Conservation (phyloP, 1,139 yeast genomes). For the Nakaseomyces uthaithaninus region DNA sequence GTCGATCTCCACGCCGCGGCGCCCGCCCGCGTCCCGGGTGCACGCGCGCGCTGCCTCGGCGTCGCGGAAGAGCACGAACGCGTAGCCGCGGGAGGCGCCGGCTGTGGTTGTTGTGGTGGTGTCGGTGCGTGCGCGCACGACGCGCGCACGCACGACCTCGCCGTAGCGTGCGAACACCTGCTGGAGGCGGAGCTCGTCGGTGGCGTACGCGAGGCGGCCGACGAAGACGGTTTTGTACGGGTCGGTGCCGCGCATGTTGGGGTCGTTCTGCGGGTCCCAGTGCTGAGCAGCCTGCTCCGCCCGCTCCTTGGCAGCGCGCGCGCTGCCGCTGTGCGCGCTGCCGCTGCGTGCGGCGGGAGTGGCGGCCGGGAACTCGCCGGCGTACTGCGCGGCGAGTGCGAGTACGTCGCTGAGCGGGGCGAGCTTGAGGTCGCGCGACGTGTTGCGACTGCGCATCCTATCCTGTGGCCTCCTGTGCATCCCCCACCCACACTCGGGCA, state of each 20-base stretch:
- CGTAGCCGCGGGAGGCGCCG: slow-evolving; percentile 67
- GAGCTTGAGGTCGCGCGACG: too few relatives aligned
- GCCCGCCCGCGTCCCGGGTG: slow-evolving; percentile 41
- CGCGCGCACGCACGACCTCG: slow-evolving; percentile 51
- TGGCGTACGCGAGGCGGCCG: slow-evolving; percentile 56
- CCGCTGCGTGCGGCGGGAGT: too few relatives aligned
- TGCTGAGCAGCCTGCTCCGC: neutral
- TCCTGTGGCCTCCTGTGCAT: too few relatives aligned
- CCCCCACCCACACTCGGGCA: too few relatives aligned
- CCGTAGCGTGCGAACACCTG: slow-evolving; percentile 60
- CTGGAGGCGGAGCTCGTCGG: slow-evolving; percentile 64
- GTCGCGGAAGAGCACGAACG: slow-evolving; percentile 61
- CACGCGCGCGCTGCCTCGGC: slow-evolving; percentile 34
- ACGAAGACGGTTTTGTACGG: slow-evolving; percentile 76
- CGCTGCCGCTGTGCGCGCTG: neutral
- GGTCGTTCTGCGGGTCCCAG: slow-evolving; percentile 57
- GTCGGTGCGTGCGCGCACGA: slow-evolving; percentile 42
- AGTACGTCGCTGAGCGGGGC: too few relatives aligned
- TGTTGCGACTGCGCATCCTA: too few relatives aligned
- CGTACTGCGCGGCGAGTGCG: too few relatives aligned
- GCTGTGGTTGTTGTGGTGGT: too few relatives aligned
- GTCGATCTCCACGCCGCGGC: slow-evolving; percentile 41
- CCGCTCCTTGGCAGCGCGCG: neutral
- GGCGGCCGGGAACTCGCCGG: too few relatives aligned
- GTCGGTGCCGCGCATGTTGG: slow-evolving; percentile 54